These are phyloP conservation scores for Ustilago tritici DNA, from an alignment of 1,284 basidiomycete species.

Conservation along the genomic window DNA sequence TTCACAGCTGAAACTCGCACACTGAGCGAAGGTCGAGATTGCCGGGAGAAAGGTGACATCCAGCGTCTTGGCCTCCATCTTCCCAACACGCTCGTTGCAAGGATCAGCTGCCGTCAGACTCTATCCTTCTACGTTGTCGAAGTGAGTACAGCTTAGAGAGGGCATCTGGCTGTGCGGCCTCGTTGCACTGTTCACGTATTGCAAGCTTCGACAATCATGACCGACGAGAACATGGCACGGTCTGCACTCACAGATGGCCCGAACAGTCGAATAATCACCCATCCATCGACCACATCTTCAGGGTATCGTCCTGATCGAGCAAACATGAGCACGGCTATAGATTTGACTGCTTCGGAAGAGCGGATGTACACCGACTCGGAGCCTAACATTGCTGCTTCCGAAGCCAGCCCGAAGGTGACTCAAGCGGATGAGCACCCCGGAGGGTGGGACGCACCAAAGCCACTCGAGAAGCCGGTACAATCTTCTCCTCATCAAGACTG, in stretches of 20 bases:
- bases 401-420: background rate
- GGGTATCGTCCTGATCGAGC: background rate
- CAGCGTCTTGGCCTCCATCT: background rate
- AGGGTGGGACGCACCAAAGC: background rate
- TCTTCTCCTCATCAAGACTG: background rate
- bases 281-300: background rate
- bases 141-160: background rate
- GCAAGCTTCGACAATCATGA: conserved; percentile 3
- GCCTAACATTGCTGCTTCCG: background rate
- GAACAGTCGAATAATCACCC: conserved; percentile 6
- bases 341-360: background rate
- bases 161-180: background rate
- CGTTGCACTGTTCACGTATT: background rate
- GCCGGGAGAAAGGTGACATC: no score
- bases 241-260: background rate
- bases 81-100: background rate
- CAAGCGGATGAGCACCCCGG: background rate
- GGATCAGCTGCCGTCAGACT: background rate
- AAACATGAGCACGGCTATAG: background rate
- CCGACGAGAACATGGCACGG: background rate
- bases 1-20: background rate
- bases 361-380: background rate
- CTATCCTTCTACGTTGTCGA: background rate
- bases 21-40: background rate
- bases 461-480: background rate